Evolutionary conservation across 768 basidiomycete genomes (phyloP).

Genomic region (Glaciozyma antarctica): DNA sequence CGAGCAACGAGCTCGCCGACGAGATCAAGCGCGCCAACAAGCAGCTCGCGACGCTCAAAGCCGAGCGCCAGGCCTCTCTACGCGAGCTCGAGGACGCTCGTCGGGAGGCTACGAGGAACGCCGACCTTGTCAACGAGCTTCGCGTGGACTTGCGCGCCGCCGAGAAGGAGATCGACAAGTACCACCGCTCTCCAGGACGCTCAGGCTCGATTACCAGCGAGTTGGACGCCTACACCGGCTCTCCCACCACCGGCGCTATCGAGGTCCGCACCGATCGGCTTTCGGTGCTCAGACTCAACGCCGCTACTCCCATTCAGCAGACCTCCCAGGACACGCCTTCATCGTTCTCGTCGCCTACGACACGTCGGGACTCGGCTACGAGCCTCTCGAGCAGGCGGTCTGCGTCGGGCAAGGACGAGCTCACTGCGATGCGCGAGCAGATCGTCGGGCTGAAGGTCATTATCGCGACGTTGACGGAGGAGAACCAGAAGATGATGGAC

Average conservation of each 20-base stretch:
- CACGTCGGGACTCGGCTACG: conserved; percentile 7
- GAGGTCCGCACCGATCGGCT: too few relatives aligned
- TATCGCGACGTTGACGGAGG: conserved; percentile 76
- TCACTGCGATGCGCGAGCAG: conserved; percentile 47
- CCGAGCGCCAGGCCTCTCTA: conserved; percentile 30
- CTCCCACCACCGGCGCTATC: too few relatives aligned
- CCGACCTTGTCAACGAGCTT: conserved; percentile 19
- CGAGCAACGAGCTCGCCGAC: conserved; percentile 41
- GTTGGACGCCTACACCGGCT: too few relatives aligned
- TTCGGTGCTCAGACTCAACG: not conserved
- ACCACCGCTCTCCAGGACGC: not conserved
- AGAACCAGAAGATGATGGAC: conserved; percentile 65
- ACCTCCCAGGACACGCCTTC: not conserved
- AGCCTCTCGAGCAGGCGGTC: conserved; percentile 12
- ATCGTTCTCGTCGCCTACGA: not conserved
- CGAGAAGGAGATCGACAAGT: conserved; percentile 32
- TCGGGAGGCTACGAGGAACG: conserved; percentile 14
- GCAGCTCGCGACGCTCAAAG: conserved; percentile 46
- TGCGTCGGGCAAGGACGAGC: conserved; percentile 30
- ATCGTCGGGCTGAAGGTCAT: conserved; percentile 80
- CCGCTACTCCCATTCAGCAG: not conserved
- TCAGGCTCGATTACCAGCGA: not conserved
- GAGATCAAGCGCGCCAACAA: conserved; percentile 50
- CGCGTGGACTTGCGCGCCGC: conserved; percentile 33
- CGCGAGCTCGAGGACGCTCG: conserved; percentile 26